phyloP scores from a whole-genome alignment of 139 green algal species.

The Chlamydomonas sp. region DNA sequence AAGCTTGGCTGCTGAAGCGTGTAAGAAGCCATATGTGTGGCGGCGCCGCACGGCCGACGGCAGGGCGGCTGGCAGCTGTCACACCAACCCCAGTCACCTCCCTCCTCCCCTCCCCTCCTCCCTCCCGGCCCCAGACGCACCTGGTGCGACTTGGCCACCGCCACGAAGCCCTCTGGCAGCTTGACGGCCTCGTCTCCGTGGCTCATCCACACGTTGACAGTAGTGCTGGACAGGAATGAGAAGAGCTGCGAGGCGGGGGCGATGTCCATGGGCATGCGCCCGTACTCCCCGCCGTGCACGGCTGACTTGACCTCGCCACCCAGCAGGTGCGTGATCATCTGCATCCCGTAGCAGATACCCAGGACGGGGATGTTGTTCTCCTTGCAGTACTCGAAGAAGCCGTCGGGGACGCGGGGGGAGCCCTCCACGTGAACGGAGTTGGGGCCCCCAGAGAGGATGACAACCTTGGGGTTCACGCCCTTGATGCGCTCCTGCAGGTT shows the following conservation, averaged over 20 bases:
- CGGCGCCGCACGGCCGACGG: no score
- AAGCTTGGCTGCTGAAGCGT: no score
- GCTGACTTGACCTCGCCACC: conserved; percentile 86
- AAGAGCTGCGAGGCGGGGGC: conserved; percentile 76
- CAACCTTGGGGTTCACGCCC: conserved; percentile 72
- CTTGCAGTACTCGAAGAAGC: conserved; percentile 85
- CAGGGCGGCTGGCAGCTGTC: no score
- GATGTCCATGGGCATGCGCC: conserved; percentile 91
- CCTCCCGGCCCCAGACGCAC: conserved; percentile 26
- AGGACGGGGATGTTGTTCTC: conserved; percentile 85
- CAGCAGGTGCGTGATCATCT: conserved; percentile 64
- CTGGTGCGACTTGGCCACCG: conserved; percentile 85
- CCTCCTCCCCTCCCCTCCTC: no score
- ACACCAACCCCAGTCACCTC: no score
- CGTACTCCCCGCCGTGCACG: conserved; percentile 92
- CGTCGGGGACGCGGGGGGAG: conserved; percentile 84
- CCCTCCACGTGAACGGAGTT: conserved; percentile 95
- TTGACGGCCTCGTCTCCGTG: conserved; percentile 93
- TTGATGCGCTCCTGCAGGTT: conserved; percentile 85
- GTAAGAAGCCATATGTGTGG: no score
- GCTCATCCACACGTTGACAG: conserved; percentile 96
- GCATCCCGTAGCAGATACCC: conserved; percentile 99
- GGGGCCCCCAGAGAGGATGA: conserved; percentile 96
- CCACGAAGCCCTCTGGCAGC: conserved; percentile 90
- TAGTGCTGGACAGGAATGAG: conserved; percentile 40